phyloP scores from a whole-genome alignment of 129 eudicot species.

The Flaveria robusta region DNA sequence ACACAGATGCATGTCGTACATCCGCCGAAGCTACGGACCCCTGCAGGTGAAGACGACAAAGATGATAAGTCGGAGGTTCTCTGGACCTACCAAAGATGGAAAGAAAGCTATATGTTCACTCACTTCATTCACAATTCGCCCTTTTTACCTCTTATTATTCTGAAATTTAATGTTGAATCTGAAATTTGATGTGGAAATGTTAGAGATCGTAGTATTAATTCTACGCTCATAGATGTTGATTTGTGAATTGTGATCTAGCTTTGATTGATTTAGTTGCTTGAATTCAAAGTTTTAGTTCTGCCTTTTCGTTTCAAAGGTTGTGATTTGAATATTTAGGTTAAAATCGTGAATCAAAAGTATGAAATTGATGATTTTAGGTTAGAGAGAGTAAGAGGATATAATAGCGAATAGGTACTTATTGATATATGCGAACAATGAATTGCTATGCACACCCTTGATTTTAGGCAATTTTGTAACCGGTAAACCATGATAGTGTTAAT shows the following conservation, averaged over 20 bases:
- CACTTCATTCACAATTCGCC: background rate
- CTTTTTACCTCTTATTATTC: background rate
- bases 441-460: conserved; percentile 10
- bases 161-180: background rate
- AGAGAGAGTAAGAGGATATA: background rate
- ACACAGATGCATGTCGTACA: conserved; percentile 54
- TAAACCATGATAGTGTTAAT: background rate
- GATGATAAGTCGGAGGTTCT: conserved; percentile 37
- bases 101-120: conserved; percentile 52
- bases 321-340: background rate
- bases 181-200: background rate
- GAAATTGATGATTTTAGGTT: conserved; percentile 15
- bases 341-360: background rate
- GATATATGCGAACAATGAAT: background rate
- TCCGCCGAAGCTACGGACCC: conserved; percentile 43
- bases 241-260: conserved; percentile 12
- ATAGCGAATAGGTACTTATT: background rate
- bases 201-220: conserved; percentile 10
- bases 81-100: conserved; percentile 57
- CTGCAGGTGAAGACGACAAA: conserved; percentile 29
- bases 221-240: background rate
- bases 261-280: background rate
- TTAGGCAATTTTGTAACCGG: conserved; percentile 9
- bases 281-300: background rate
- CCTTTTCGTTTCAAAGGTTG: conserved; percentile 24